Base-by-base conservation (phyloP, 331 rosid genomes). In the Arachis monticola region DNA sequence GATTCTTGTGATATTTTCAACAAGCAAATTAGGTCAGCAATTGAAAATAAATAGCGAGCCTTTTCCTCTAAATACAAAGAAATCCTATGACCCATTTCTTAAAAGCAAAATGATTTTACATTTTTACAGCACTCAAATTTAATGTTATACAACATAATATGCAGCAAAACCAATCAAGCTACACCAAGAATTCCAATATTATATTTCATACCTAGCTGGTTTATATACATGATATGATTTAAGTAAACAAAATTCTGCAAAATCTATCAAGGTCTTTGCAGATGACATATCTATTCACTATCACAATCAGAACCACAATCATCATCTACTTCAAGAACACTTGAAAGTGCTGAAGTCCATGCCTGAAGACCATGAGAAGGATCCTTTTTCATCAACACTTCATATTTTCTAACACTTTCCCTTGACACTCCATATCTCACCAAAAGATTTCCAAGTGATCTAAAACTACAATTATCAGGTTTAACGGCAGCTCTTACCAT, bases 371-470 rank as follows among this genome's bases (percentile, higher is more conserved):
- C 97, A 41, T 59, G 68, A 46, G 44, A 70, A 58, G 86, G 77
- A 64, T 87, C 94, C 57, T 63, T 85, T 82, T 91, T 87, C 38
- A 66, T 72, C 32, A 67, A 42, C 12, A 38, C 89, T 82, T 88
- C 89, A 50, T 91, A 85, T 78, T 85, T 91, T 73, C 85, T 84
- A 48, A 93, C 82, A 35, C 86, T 97, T 69, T 81, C 81, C 82
- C 84, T 87, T 70, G 98, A 84, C 66, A 89, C 86, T 61, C 98
- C 98, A 69, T 89, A 83, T 78, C 87, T 93, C 46, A 90, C 74
- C 85, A 93, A 77, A 56, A 93, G 79, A 64, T 11, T 66, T 52
- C 89, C 90, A 35, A 93, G 98, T 40, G 91, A 87, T 79, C 67
- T 89, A 65, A 85, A 83, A 41, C 94, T 88, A 71, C 75, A 64